Evolutionary conservation across 2,329 filamentous ascomycete genomes (phyloP).

Genomic region (Cladorrhinum sp.): DNA sequence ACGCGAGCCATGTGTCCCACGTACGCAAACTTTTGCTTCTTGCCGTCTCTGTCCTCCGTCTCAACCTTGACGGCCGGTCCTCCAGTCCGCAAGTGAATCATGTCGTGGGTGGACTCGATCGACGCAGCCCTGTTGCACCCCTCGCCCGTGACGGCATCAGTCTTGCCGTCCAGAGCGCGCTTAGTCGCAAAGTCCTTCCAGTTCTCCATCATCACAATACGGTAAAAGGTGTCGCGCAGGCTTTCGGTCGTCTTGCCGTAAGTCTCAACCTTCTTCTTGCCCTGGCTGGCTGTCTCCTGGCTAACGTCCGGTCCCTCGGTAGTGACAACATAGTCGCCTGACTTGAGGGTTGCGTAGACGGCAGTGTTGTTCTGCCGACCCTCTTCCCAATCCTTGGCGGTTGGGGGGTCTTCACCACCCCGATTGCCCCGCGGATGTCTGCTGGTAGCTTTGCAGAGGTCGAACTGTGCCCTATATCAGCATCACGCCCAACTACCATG

Average conservation of each 20-base stretch:
- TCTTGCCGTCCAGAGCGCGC: no score
- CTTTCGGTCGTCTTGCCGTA: neutral
- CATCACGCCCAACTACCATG: no score
- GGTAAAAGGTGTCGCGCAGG: constrained; percentile 1
- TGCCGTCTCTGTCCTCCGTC: no score
- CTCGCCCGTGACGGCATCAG: neutral
- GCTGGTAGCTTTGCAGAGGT: neutral
- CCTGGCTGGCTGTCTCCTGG: neutral
- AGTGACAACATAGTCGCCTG: neutral
- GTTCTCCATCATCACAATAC: neutral
- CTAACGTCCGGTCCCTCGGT: neutral
- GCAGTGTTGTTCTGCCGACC: neutral
- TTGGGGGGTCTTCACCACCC: no score
- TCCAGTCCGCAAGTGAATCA: constrained; percentile 10
- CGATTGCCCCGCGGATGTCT: neutral
- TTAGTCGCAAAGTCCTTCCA: neutral
- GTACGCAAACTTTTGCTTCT: neutral
- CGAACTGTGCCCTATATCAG: neutral
- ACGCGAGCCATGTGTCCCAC: constrained; percentile 10
- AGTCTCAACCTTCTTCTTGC: neutral
- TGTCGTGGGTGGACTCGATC: constrained; percentile 9
- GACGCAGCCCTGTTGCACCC: neutral
- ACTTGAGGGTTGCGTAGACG: neutral
- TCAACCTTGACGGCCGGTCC: neutral
- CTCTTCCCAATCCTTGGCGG: neutral